A percentile compares a stretch with the other conserved stretches of the same genome.
Conservation (phyloP, 78 protist genomes). For the Creolimax fragrantissima region DNA sequence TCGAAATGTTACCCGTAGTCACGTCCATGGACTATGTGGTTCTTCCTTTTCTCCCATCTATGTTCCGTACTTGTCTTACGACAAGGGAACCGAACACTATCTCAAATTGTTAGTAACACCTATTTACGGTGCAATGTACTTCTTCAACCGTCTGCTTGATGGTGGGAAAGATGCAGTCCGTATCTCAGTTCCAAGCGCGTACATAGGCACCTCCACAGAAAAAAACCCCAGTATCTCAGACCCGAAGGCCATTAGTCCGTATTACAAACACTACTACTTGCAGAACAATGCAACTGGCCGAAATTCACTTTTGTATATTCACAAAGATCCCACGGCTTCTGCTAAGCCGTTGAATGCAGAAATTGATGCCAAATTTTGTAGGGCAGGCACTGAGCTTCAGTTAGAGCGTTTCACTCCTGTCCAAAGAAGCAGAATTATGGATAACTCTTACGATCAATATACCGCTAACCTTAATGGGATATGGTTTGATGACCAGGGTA, state of each 20-base stretch:
- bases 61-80: background rate
- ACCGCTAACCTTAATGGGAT: background rate
- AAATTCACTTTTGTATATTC: background rate
- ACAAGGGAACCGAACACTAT: background rate
- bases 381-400: background rate
- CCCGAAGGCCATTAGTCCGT: background rate
- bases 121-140: background rate
- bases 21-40: background rate
- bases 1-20: background rate
- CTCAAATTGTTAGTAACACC: background rate
- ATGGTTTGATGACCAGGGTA: background rate
- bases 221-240: background rate
- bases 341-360: background rate
- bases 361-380: background rate
- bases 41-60: background rate
- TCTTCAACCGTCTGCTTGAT: background rate
- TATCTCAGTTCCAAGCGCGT: background rate
- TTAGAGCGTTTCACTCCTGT: background rate
- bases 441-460: background rate
- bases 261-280: background rate
- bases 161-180: background rate
- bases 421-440: background rate
- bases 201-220: background rate
- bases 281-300: background rate
- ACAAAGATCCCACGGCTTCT: background rate